phyloP scores from a whole-genome alignment of 1,139 yeast species.

The Spathaspora sp. region DNA sequence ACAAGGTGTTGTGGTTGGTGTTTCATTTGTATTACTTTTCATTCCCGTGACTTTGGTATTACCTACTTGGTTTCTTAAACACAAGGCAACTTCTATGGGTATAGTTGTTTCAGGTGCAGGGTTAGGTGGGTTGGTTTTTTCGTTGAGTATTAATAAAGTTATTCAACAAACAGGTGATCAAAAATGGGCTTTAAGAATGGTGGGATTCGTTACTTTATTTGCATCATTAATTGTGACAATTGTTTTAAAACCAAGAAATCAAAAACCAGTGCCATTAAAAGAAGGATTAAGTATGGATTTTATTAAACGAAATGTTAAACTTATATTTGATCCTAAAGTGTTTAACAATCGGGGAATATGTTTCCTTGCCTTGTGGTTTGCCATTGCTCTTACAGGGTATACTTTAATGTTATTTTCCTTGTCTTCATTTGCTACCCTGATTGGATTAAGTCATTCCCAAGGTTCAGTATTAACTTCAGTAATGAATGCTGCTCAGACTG shows the following conservation, averaged over 20 bases:
- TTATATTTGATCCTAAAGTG: constrained; percentile 29
- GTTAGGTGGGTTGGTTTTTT: constrained; percentile 60
- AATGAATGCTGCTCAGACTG: constrained; percentile 59
- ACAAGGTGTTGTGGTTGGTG: constrained; percentile 67
- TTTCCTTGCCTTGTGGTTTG: constrained; percentile 55
- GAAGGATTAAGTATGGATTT: constrained; percentile 21
- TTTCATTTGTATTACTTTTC: constrained; percentile 58
- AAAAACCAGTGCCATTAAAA: constrained; percentile 26
- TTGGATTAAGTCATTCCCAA: constrained; percentile 55
- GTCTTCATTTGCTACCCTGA: constrained; percentile 59
- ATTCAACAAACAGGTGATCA: constrained; percentile 54
- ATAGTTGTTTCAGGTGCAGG: constrained; percentile 64
- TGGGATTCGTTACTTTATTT: constrained; percentile 49
- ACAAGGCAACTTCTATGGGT: constrained; percentile 61
- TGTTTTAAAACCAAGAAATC: constrained; percentile 48
- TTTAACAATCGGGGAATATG: constrained; percentile 39
- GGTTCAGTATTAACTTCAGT: constrained; percentile 63
- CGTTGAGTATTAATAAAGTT: constrained; percentile 48
- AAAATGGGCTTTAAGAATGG: constrained; percentile 66
- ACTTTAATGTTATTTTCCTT: constrained; percentile 59
- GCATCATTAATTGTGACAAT: constrained; percentile 33
- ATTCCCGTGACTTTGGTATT: constrained; percentile 58
- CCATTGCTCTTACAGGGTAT: constrained; percentile 55
- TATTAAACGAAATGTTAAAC: constrained; percentile 19
- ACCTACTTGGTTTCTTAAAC: constrained; percentile 64